Evolutionary conservation across 768 basidiomycete species (phyloP).

Genomic region (Fomitopsis pulvina): DNA sequence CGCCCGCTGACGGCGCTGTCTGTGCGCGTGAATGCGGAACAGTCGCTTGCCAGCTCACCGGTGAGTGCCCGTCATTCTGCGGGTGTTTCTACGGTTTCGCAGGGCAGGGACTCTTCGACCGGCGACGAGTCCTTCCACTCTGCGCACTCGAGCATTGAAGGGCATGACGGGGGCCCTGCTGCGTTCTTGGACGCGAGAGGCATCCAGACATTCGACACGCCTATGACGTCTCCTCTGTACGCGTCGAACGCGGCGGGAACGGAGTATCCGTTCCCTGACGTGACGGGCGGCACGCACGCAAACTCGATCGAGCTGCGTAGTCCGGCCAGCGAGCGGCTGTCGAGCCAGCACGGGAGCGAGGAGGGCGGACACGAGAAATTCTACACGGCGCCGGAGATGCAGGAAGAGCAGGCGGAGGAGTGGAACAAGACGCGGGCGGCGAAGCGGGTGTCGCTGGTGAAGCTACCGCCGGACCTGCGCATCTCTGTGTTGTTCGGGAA

Average conservation of each 20-base stretch:
- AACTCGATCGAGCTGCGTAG: constrained; percentile 13
- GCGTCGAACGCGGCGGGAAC: constrained; percentile 3
- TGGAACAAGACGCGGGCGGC: constrained; percentile 85
- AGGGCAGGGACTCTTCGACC: constrained; percentile 38
- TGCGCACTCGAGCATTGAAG: constrained; percentile 30
- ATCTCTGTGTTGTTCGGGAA: constrained; percentile 23
- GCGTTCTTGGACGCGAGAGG: constrained; percentile 2
- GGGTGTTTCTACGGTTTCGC: constrained; percentile 12
- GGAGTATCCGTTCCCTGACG: constrained; percentile 10
- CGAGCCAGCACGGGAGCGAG: constrained; percentile 6
- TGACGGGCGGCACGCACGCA: constrained; percentile 7
- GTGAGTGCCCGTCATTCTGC: constrained; percentile 6
- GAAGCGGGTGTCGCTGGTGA: constrained; percentile 78
- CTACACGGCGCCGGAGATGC: constrained; percentile 38
- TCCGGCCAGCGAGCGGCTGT: constrained; percentile 16
- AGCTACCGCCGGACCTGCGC: constrained; percentile 52
- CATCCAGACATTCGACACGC: constrained; percentile 11
- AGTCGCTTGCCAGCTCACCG: constrained; percentile 7
- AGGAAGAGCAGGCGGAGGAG: constrained; percentile 74
- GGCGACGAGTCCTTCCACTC: constrained; percentile 61
- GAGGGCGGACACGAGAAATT: constrained; percentile 36
- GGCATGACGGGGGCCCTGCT: not conserved
- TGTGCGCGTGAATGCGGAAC: constrained; percentile 15
- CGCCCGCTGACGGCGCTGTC: constrained; percentile 16
- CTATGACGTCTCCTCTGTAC: constrained; percentile 5